Evolutionary conservation across 371 early-diverging fungal species (phyloP), one percentile per base, ranked within the genome.

Genomic region (Zychaea mexicana): DNA sequence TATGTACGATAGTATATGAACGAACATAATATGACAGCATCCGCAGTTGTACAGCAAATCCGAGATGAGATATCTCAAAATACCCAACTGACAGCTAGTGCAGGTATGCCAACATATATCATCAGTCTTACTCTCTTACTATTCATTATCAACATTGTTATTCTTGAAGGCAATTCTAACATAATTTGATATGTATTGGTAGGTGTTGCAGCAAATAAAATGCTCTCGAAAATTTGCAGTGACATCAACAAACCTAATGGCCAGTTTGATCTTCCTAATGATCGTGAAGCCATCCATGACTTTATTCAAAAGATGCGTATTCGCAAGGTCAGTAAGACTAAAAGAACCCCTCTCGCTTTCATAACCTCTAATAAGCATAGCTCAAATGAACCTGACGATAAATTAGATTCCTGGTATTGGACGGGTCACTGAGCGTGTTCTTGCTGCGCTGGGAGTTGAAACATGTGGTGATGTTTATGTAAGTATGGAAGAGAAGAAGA

Each of bases 211-310:
- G 10, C 22, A 17, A 32, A 22, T 22, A 56, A 56, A 31, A 3
- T 47, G 22, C 33, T 89, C 7, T 78, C 86, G 7, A 86, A 88
- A 65, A 61, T 83, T 8, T 86, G 88, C 45, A 82, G 85, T 38
- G 88, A 89, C 56, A 63, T 84, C 0, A 84, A 89, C 42, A 90
- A 90, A 56, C 91, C 91, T 3, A 89, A 90, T 68, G 91, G 91
- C 1, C 90, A 82, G 60, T 76, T 70, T 39, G 64, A 70, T 49
- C 27, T 82, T 19, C 69, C 77, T 5, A 82, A 73, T 9, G 65
- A 74, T 15, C 56, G 65, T 47, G 60, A 68, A 19, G 65, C 66
- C 15, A 58, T 82, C 15, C 52, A 65, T 31, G 42, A 62, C 0
- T 82, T 79, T 64, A 65, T 77, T 2, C 65, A 62, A n/a, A 57